Base-by-base conservation (phyloP, 1,139 yeast genomes). In the Blastobotrys capitulatus region DNA sequence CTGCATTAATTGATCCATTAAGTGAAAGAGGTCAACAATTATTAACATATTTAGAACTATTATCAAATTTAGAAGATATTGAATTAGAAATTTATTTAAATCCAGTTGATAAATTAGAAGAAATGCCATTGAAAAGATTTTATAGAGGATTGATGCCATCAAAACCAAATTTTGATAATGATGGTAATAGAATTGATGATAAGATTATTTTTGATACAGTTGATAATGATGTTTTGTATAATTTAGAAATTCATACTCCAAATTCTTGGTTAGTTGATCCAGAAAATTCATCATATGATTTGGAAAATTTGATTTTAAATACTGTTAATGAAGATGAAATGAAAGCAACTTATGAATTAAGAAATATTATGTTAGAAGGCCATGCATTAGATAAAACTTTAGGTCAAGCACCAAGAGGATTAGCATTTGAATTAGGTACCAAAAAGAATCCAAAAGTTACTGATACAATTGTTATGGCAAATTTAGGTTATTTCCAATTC, bases 401-500 rank as follows among this genome's bases (percentile, higher is more conserved):
- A 2, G 72, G 69, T 0, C 71, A 68, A 0, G 54, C 58, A 2
- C 64, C 73, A 0, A 66, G 75, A 0, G 87, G 85, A 0, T 60
- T 82, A 19, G 70, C 75, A 0, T 60, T 85, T 15, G 74, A 75
- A 34, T 62, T 82, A 12, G 63, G 68, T 13, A 60, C 65, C 12
- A 37, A 54, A 2, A 38, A 46, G 13, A 51, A 52, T 2, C 50
- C 58, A 0, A 45, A 36, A 13, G 39, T 59, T 2, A 69, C 74
- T 0, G 88, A 84, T 56, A 84, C 95, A 0, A 71, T 69, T 42
- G 80, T 86, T 2, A 82, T 87, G 90, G 76, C 85, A 0, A 79
- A 82, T 48, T 66, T 80, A 48, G 95, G 95, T 0, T 88, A 88
- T 65, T 74, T 84, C 53, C 96, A 88, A 64, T 68, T 88, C 43